phyloP scores from a whole-genome alignment of 75 land plant species.

The Picea sitchensis region DNA sequence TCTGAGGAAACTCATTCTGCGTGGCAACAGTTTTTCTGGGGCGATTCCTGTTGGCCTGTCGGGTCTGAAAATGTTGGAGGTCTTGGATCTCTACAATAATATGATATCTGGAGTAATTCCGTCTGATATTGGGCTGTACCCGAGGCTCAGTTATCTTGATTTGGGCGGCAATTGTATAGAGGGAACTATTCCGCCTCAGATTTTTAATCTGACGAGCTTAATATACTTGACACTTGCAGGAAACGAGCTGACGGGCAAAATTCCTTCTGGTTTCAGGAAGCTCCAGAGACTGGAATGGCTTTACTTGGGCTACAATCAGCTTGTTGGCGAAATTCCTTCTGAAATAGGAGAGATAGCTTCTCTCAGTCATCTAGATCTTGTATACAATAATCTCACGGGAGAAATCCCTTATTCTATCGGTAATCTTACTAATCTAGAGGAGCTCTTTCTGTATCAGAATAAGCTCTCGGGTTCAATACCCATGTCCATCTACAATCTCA shows the following conservation, averaged over 20 bases:
- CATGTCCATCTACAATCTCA: slow-evolving; percentile 32
- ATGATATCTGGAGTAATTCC: slow-evolving; percentile 53
- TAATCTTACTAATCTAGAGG: slow-evolving; percentile 31
- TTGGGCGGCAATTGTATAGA: slow-evolving; percentile 59
- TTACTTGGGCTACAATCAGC: slow-evolving; percentile 60
- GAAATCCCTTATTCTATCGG: slow-evolving; percentile 41
- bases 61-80: slow-evolving; percentile 20
- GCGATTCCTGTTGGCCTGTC: slow-evolving; percentile 49
- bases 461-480: slow-evolving; percentile 47
- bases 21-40: slow-evolving; percentile 61
- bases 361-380: slow-evolving; percentile 50
- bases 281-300: slow-evolving; percentile 37
- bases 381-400: slow-evolving; percentile 55
- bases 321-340: slow-evolving; percentile 59
- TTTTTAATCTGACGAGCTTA: slow-evolving; percentile 37
- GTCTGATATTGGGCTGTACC: slow-evolving; percentile 24
- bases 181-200: slow-evolving; percentile 45
- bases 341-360: slow-evolving; percentile 43
- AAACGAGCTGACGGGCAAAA: slow-evolving; percentile 49
- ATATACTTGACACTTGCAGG: slow-evolving; percentile 52
- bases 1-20: slow-evolving; percentile 51
- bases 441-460: slow-evolving; percentile 60
- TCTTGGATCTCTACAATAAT: slow-evolving; percentile 57
- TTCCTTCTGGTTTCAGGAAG: slow-evolving; percentile 45
- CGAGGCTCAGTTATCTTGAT: slow-evolving; percentile 44